phyloP scores from a whole-genome alignment of 2,329 filamentous ascomycete species.

The Magnaporthales sp. region DNA sequence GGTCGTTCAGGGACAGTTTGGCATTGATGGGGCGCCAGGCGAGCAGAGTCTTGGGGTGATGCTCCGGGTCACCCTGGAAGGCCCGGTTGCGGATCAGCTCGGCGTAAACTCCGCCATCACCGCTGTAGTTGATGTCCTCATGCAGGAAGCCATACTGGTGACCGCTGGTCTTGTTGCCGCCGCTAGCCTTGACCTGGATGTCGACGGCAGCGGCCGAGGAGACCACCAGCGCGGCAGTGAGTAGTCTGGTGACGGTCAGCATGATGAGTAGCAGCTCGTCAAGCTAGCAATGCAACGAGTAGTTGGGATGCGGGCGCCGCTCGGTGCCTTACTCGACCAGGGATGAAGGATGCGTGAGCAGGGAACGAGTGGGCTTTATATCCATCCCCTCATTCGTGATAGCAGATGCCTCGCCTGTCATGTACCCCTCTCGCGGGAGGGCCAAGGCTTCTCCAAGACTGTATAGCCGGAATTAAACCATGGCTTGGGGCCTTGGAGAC shows the following conservation, averaged over 20 bases:
- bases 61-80: slow-evolving; percentile 47
- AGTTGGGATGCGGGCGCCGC: neutral
- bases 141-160: slow-evolving; percentile 33
- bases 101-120: slow-evolving; percentile 65
- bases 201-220: slow-evolving; percentile 8
- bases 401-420: neutral
- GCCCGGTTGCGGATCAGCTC: slow-evolving; percentile 63
- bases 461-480: neutral
- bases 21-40: slow-evolving; percentile 37
- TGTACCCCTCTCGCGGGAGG: neutral
- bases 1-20: slow-evolving; percentile 35
- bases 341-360: neutral
- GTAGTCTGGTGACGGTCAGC: neutral
- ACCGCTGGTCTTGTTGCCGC: slow-evolving; percentile 28
- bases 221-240: neutral
- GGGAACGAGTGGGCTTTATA: neutral
- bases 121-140: slow-evolving; percentile 57
- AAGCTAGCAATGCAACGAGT: neutral
- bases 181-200: slow-evolving; percentile 12
- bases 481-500: neutral
- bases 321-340: neutral
- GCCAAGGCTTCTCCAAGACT: neutral
- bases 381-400: neutral
- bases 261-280: neutral
- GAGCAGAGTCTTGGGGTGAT: slow-evolving; percentile 32